Conservation (phyloP, 352 stramenopile species). For the Pythium aristosporum region DNA sequence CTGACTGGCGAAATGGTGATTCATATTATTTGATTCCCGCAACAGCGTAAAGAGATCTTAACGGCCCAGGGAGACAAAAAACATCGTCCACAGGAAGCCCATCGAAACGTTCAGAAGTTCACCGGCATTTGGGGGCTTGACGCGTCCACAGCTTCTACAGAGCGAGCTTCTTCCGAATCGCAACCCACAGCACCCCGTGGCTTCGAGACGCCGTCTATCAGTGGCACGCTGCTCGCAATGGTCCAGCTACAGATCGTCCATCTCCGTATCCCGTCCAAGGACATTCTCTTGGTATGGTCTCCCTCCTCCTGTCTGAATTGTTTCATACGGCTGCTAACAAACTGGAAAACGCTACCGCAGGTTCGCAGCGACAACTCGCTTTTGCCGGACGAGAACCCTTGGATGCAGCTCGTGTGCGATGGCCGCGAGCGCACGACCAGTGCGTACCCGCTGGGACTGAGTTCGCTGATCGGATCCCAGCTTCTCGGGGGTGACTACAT, state of each 20-base stretch:
- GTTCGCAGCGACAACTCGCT: conserved; percentile 31
- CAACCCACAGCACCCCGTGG: background rate
- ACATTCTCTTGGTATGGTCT: conserved; percentile 13
- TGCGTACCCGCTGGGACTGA: conserved; percentile 13
- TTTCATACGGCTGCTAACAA: no score
- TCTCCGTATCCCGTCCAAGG: conserved; percentile 16
- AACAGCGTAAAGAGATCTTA: background rate
- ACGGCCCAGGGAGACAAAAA: background rate
- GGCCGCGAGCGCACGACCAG: conserved; percentile 11
- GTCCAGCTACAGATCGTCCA: conserved; percentile 34
- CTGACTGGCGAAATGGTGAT: background rate
- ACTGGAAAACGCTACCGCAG: conserved; percentile 9
- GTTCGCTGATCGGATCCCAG: conserved; percentile 11
- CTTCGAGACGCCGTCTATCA: conserved; percentile 27
- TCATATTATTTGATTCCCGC: background rate
- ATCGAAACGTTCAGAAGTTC: conserved; percentile 4
- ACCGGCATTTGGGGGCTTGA: conserved; percentile 28
- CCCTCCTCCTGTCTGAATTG: background rate
- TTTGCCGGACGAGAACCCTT: conserved; percentile 24
- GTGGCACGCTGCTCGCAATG: conserved; percentile 28
- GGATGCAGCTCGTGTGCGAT: conserved; percentile 41
- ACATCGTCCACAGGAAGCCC: background rate
- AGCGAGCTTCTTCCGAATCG: background rate
- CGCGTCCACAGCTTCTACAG: conserved; percentile 4
- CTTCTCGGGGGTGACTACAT: conserved; percentile 18